phyloP scores from a whole-genome alignment of 2,329 filamentous ascomycete species.

The Lecanoromycetidae sp. region DNA sequence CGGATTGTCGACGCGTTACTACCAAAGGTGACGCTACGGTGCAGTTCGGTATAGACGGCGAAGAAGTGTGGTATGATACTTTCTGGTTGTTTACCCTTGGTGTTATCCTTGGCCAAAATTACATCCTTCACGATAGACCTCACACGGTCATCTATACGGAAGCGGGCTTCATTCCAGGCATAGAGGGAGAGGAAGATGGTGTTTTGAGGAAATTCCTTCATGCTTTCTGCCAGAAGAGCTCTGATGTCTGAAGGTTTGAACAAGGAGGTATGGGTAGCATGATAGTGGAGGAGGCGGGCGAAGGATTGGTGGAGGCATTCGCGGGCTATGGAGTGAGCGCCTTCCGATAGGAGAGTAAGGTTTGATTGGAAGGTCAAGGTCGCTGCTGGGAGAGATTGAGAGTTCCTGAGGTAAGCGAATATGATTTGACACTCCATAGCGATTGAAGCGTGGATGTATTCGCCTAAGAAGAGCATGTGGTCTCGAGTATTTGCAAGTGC shows the following conservation, averaged over 20 bases:
- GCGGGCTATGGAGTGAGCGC: constrained; percentile 30
- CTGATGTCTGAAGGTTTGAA: constrained; percentile 59
- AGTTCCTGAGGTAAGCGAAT: constrained; percentile 52
- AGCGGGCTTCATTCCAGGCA: constrained; percentile 59
- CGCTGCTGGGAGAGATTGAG: constrained; percentile 32
- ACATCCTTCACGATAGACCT: constrained; percentile 47
- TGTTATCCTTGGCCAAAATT: constrained; percentile 23
- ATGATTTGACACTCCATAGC: constrained; percentile 53
- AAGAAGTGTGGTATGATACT: constrained; percentile 42
- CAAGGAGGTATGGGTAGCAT: constrained; percentile 49
- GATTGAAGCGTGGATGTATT: constrained; percentile 38
- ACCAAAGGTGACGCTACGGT: constrained; percentile 31
- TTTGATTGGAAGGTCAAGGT: constrained; percentile 33
- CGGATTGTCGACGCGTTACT: constrained; percentile 42
- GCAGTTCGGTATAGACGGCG: constrained; percentile 43
- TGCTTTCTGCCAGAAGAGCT: constrained; percentile 46
- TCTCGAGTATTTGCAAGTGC: constrained; percentile 43
- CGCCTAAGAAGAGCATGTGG: constrained; percentile 41
- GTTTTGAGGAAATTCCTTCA: constrained; percentile 60
- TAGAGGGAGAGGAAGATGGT: constrained; percentile 61
- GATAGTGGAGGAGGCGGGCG: constrained; percentile 52
- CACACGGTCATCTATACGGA: constrained; percentile 64
- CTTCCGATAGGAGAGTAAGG: constrained; percentile 26
- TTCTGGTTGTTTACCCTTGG: constrained; percentile 17
- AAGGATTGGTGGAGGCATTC: constrained; percentile 60